Conservation (phyloP, 306 rosid species). For the Dryas octopetala region DNA sequence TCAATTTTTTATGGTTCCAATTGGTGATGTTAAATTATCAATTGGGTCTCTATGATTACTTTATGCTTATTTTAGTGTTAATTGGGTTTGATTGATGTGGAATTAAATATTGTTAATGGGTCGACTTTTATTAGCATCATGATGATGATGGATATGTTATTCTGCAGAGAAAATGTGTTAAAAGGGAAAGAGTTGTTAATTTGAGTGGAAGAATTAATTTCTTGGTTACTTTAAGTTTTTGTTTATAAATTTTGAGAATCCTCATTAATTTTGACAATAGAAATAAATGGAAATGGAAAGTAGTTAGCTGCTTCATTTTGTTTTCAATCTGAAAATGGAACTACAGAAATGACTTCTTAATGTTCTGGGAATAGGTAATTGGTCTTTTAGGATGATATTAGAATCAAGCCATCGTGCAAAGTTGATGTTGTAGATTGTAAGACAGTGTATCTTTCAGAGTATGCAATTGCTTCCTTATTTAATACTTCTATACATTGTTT, state of each 20-base stretch:
- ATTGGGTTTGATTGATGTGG: no score
- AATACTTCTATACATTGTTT: background rate
- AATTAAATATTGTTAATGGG: no score
- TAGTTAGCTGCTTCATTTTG: background rate
- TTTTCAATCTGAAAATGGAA: slow-evolving; percentile 15
- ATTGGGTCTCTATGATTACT: no score
- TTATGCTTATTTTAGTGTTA: no score
- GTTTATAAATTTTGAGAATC: background rate
- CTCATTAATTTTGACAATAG: background rate
- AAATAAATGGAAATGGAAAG: slow-evolving; percentile 3
- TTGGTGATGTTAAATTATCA: no score
- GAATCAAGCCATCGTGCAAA: no score
- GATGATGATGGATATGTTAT: background rate
- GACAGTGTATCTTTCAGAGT: slow-evolving; percentile 85
- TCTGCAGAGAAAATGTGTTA: background rate
- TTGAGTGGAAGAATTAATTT: background rate
- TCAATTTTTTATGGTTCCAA: no score
- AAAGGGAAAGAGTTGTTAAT: background rate
- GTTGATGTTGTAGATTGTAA: slow-evolving; percentile 76
- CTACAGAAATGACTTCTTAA: background rate
- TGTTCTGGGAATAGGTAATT: background rate
- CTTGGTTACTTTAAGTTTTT: background rate
- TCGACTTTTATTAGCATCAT: background rate
- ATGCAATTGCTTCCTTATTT: slow-evolving; percentile 28
- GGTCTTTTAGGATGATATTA: no score